phyloP scores from a whole-genome alignment of 108 stramenopile species.

The Pelagomonas calceolata region DNA sequence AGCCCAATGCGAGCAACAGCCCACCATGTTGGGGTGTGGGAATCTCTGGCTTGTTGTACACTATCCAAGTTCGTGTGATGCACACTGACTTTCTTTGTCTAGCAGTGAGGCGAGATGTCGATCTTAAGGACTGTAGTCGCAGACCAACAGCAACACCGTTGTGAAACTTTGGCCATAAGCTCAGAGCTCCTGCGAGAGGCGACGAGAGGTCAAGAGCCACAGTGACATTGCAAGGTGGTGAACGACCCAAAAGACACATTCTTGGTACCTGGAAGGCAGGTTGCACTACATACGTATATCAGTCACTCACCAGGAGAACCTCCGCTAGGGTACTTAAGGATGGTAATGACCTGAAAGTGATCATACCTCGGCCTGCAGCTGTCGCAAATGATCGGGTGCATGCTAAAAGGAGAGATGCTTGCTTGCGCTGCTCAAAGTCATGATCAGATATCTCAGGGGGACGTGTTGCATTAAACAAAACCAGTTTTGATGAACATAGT shows the following conservation, averaged over 20 bases:
- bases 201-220: slow-evolving; percentile 61
- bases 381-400: slow-evolving; percentile 70
- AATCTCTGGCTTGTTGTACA: slow-evolving; percentile 65
- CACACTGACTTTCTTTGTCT: not conserved
- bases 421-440: slow-evolving; percentile 71
- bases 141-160: slow-evolving; percentile 94
- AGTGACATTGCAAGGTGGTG: slow-evolving; percentile 75
- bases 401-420: slow-evolving; percentile 65
- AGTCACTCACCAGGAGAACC: slow-evolving; percentile 56
- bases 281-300: too few species aligned
- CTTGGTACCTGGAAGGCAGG: slow-evolving; percentile 33
- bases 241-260: slow-evolving; percentile 70
- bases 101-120: too few species aligned
- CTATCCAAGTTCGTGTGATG: slow-evolving; percentile 88
- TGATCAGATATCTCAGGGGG: slow-evolving; percentile 74
- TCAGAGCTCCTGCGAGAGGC: slow-evolving; percentile 43
- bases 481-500: slow-evolving; percentile 70
- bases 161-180: slow-evolving; percentile 95
- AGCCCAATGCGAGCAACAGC: slow-evolving; percentile 82
- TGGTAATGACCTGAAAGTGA: slow-evolving; percentile 78
- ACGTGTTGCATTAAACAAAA: slow-evolving; percentile 62
- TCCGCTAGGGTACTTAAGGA: slow-evolving; percentile 54
- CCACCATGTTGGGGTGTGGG: slow-evolving; percentile 60
- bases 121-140: slow-evolving; percentile 36
- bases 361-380: slow-evolving; percentile 85